Base-by-base conservation (phyloP, 257 asterid genomes). In the Fraxinus pennsylvanica region DNA sequence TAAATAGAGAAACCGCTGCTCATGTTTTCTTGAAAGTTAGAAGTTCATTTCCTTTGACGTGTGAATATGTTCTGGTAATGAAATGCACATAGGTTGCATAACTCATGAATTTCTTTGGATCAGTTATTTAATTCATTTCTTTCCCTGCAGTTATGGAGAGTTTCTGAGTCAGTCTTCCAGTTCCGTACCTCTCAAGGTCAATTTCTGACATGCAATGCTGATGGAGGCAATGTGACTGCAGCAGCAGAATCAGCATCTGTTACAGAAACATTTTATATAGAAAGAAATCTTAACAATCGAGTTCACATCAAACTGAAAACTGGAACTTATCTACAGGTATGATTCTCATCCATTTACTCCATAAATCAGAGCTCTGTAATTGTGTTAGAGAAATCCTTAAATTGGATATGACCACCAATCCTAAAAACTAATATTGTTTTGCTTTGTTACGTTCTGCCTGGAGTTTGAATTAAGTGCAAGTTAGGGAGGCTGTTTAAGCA, bases 291-390 rank as follows among this genome's bases (percentile, higher is more conserved):
- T 9, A 83, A 86, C 66, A 85, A 86, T 54, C 83, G 89, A 63
- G 78, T 90, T 79, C 96, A 91, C 81, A 72, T 92, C 73, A 92
- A 81, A 79, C 91, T 90, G 74, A 83, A 84, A 79, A 86, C 81
- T 63, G 97, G 96, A 75, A 81, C 89, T 75, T 90, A 88, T 84
- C 13, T 89, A 21, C 98, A 90, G 90, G 98, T 92, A 74, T 15
- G 25, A 47, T 80, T 77, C 71, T 70, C 50, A 14, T 70, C 21
- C 54, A 12, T 65, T 30, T 74, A 10, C 29, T 33, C 38, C 12
- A n/a, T n/a, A 12, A 5, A n/a, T 6, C 10, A 54, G 10, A 54
- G 27, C 22, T 54, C 27, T 54, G 10, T 54, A 54, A 54, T n/a
- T 4, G 3, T 54, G 27, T 54, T 54, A 19, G 12, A 6, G 17